phyloP scores from a whole-genome alignment of 305 asterid genomes.

The Plantago coronopus region DNA sequence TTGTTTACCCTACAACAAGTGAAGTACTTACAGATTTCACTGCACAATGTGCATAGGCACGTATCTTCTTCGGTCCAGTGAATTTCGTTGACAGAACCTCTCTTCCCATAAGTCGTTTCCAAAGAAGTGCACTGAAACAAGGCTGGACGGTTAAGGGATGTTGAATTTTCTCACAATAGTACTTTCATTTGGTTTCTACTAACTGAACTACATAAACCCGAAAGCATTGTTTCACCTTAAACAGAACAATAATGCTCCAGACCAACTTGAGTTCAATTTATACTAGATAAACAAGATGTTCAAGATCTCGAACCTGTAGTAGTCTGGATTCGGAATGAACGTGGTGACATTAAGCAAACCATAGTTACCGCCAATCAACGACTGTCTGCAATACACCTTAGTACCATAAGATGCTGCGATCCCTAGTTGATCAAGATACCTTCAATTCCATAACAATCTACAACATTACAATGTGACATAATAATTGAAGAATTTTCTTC shows the following conservation, averaged over 20 bases:
- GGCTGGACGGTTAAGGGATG: too few relatives aligned
- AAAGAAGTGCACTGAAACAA: conserved; percentile 56
- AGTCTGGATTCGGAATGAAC: conserved; percentile 63
- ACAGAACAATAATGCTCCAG: too few relatives aligned
- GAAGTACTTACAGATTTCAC: conserved; percentile 40
- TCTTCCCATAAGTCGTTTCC: conserved; percentile 64
- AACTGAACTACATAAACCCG: neutral
- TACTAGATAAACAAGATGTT: neutral
- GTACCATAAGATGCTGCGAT: conserved; percentile 48
- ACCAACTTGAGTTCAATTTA: neutral
- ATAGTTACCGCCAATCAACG: conserved; percentile 63
- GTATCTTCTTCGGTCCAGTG: conserved; percentile 41
- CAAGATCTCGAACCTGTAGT: conserved; percentile 41
- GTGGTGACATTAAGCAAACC: conserved; percentile 54
- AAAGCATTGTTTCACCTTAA: neutral
- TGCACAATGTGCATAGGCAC: conserved; percentile 66
- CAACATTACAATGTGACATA: neutral
- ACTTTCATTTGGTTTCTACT: too few relatives aligned
- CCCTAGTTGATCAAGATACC: conserved; percentile 72
- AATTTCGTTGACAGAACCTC: conserved; percentile 45
- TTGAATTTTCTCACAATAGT: too few relatives aligned
- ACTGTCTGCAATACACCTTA: conserved; percentile 53
- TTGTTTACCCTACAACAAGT: neutral
- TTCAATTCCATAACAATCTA: conserved; percentile 14
- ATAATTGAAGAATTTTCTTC: neutral